Evolutionary conservation across 139 green algal species (phyloP).

Genomic region (Dunaliella primolecta): DNA sequence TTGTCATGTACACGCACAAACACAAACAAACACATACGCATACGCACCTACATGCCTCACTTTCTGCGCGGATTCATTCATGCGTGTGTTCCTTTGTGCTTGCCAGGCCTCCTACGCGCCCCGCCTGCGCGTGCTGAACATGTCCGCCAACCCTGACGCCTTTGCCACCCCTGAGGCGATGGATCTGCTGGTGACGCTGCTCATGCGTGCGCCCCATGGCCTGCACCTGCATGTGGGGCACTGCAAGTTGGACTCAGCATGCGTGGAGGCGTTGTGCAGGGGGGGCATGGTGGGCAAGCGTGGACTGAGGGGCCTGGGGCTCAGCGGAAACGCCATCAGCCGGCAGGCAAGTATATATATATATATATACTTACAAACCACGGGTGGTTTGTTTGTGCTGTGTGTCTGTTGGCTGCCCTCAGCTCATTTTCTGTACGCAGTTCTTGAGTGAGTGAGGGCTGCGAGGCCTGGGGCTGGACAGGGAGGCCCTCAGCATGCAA

Average conservation of each 20-base stretch:
- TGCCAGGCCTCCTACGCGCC: not conserved
- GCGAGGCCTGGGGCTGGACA: too few relatives aligned
- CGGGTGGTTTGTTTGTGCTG: not conserved
- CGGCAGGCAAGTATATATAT: not conserved
- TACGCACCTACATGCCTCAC: not conserved
- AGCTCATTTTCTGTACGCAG: too few relatives aligned
- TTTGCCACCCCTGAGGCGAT: not conserved
- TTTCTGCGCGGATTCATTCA: not conserved
- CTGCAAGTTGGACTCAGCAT: not conserved
- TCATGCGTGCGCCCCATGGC: not conserved
- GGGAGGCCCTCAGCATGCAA: too few relatives aligned
- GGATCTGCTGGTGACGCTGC: not conserved
- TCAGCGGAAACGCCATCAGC: not conserved
- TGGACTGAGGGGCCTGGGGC: not conserved
- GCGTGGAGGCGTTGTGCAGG: not conserved
- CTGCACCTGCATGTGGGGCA: not conserved
- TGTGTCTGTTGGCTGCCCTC: too few relatives aligned
- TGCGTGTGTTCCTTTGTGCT: too few relatives aligned
- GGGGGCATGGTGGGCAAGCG: not conserved
- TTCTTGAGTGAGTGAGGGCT: too few relatives aligned
- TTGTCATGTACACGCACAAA: not conserved
- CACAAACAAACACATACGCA: not conserved
- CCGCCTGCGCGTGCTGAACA: not conserved
- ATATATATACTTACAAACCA: too few relatives aligned
- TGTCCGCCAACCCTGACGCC: not conserved